Evolutionary conservation across 2,329 filamentous ascomycete genomes (phyloP).

Genomic region (Boeremia exigua): DNA sequence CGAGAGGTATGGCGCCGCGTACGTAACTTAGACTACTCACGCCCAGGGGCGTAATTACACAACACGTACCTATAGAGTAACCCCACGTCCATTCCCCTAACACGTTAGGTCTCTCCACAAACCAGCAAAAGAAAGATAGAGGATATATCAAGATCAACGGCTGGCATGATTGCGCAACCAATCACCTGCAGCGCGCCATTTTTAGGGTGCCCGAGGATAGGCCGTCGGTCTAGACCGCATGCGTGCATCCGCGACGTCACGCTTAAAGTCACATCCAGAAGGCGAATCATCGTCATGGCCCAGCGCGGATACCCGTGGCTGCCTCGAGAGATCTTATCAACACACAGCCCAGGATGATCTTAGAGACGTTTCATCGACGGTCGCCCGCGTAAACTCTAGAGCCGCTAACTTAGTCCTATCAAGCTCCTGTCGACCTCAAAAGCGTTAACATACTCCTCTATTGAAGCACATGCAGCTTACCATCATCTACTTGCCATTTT

Average conservation of each 20-base stretch:
- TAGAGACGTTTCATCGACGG: conserved; percentile 9
- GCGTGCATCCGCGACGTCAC: conserved; percentile 5
- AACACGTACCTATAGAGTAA: conserved; percentile 13
- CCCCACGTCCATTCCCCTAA: conserved; percentile 35
- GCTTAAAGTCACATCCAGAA: conserved; percentile 19
- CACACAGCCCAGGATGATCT: conserved; percentile 3
- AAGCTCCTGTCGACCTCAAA: conserved; percentile 9
- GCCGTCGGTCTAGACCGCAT: conserved; percentile 2
- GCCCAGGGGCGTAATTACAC: conserved; percentile 61
- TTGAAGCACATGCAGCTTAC: neutral
- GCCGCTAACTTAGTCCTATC: neutral
- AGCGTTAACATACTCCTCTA: conserved; percentile 9
- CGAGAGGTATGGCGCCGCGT: conserved; percentile 77
- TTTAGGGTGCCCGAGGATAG: neutral
- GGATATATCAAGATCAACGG: neutral
- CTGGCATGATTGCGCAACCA: neutral
- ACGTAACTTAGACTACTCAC: conserved; percentile 67
- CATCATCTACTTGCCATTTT: neutral
- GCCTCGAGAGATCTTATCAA: conserved; percentile 16
- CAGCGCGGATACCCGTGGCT: conserved; percentile 15
- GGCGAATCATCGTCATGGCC: conserved; percentile 18
- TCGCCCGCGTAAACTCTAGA: conserved; percentile 18
- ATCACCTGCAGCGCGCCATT: neutral
- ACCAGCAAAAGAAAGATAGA: neutral
- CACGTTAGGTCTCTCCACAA: too few relatives aligned